phyloP scores from a whole-genome alignment of 108 stramenopile genomes.

The Pelagomonas calceolata region DNA sequence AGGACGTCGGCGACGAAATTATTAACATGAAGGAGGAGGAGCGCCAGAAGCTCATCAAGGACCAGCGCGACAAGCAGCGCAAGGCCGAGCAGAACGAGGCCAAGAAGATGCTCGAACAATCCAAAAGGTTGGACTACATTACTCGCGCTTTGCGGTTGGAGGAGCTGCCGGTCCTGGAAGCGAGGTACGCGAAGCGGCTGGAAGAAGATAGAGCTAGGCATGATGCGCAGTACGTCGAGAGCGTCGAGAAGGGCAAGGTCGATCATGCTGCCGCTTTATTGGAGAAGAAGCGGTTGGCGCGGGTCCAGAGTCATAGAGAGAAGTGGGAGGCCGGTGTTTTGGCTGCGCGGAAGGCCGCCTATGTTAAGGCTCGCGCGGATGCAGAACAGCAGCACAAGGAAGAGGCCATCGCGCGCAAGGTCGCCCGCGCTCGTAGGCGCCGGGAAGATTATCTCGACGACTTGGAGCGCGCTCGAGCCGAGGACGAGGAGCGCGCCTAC shows the following conservation, averaged over 20 bases:
- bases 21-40: slow-evolving; percentile 26
- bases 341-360: slow-evolving; percentile 44
- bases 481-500: slow-evolving; percentile 41
- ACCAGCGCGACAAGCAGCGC: slow-evolving; percentile 56
- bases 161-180: slow-evolving; percentile 63
- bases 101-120: slow-evolving; percentile 63
- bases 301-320: slow-evolving; percentile 40
- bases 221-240: slow-evolving; percentile 58
- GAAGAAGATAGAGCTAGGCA: slow-evolving; percentile 11
- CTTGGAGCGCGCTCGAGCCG: slow-evolving; percentile 58
- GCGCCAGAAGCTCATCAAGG: slow-evolving; percentile 22
- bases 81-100: slow-evolving; percentile 83
- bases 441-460: slow-evolving; percentile 55
- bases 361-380: slow-evolving; percentile 47
- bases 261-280: slow-evolving; percentile 59
- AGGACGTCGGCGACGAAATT: slow-evolving; percentile 70
- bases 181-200: slow-evolving; percentile 12
- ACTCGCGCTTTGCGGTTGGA: slow-evolving; percentile 88
- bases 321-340: slow-evolving; percentile 58
- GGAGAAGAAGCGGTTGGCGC: slow-evolving; percentile 54
- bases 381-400: background rate
- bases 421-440: background rate
- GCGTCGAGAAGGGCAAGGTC: slow-evolving; percentile 49
- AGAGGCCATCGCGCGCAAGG: background rate
- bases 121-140: slow-evolving; percentile 75